phyloP scores from a whole-genome alignment of 352 stramenopile genomes.

The Globisporangium cystogenes region DNA sequence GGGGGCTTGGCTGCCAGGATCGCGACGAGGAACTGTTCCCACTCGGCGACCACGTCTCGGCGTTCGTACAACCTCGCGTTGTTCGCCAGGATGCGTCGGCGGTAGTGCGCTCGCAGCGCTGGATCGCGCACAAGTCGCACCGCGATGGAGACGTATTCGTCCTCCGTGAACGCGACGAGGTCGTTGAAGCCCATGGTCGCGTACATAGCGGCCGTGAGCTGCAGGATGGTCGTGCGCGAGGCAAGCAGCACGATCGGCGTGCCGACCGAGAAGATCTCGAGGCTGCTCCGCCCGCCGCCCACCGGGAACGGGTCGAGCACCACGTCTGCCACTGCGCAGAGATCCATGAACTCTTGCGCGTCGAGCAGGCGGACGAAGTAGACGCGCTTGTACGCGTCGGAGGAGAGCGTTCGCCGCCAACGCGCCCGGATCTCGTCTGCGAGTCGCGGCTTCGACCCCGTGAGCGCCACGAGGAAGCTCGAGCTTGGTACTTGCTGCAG shows the following conservation, averaged over 20 bases:
- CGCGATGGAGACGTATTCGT: conserved; percentile 17
- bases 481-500: conserved; percentile 12
- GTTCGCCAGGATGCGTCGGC: conserved; percentile 19
- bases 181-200: conserved; percentile 31
- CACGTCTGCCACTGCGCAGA: conserved; percentile 37
- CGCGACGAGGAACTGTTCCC: conserved; percentile 27
- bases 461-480: conserved; percentile 35
- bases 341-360: conserved; percentile 29
- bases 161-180: conserved; percentile 20
- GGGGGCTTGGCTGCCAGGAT: conserved; percentile 15
- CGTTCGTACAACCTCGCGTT: conserved; percentile 33
- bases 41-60: conserved; percentile 29
- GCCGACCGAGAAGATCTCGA: conserved; percentile 58
- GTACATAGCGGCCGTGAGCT: conserved; percentile 66
- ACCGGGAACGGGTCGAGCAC: conserved; percentile 64
- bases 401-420: conserved; percentile 18
- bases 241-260: conserved; percentile 52
- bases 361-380: conserved; percentile 38
- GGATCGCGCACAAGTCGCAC: conserved; percentile 26
- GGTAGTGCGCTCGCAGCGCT: conserved; percentile 10
- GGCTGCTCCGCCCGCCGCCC: conserved; percentile 42
- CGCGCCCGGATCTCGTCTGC: conserved; percentile 21
- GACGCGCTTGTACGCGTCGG: conserved; percentile 21
- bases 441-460: conserved; percentile 20
- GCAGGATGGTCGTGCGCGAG: conserved; percentile 47